Base-by-base conservation (phyloP, 2,329 filamentous ascomycete species). In the Ceratocystis huliohia region DNA sequence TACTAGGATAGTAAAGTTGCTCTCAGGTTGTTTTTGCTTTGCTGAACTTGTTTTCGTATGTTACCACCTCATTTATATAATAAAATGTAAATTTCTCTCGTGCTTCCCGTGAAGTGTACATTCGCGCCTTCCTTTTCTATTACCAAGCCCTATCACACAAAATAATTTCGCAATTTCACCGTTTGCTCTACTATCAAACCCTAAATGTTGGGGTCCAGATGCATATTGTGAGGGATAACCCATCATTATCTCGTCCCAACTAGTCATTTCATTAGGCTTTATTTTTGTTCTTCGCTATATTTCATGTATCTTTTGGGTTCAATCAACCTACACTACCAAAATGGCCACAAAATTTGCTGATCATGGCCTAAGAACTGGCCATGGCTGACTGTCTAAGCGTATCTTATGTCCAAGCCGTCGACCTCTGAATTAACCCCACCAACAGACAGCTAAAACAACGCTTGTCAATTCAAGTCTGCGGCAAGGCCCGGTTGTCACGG, bases 401-500 rank as follows among this genome's bases (percentile, higher is more conserved):
- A 13, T 22, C 48, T 15, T 53, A 15, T 4, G 25, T 53, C 37
- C 10, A 41, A 41, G 37, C 37, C 37, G 13, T 13, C 10, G 13
- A 41, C 37, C 37, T 28, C 8, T 53, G 48, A 28, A 28, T 5
- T 53, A 53, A 15, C 7, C 22, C 48, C 37, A 15, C 37, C 37
- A 13, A 25, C 48, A 13, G 48, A 53, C 8, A 53, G 8, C 48
- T 15, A 53, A 25, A 53, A 53, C 22, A 53, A 28, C 20, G 48
- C 48, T 53, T 53, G 48, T 53, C 48, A 53, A 25, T 53, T 15
- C 48, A 53, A 59, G 28, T 30, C 28, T 17, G 22, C 56, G 56
- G 56, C 56, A 59, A 59, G 56, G 56, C 56, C 28, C 56, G 56
- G 56, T 59, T 59, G 56, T 59, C 56, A 33, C 56, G 28, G 56